A percentile compares a stretch with the other conserved stretches of the same genome.
Conservation (phyloP, 768 basidiomycete species). For the Mrakia blollopis region DNA sequence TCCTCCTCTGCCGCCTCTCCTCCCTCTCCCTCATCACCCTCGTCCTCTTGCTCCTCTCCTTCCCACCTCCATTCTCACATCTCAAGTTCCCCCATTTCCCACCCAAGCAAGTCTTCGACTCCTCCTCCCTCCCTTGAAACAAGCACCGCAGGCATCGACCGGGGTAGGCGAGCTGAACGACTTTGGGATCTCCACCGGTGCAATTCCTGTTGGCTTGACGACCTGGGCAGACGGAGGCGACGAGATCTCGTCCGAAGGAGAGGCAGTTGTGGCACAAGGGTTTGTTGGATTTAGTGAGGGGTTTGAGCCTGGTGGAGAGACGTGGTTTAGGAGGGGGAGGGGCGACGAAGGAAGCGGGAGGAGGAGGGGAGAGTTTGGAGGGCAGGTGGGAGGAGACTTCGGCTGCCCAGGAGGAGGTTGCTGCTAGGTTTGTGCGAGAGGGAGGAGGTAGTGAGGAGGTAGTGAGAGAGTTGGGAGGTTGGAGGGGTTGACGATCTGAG, state of each 20-base stretch:
- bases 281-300: no score
- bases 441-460: neutral
- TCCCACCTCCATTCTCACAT: neutral
- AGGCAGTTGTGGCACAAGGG: conserved; percentile 8
- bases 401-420: conserved; percentile 13
- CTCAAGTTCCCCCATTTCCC: neutral
- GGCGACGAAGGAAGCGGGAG: neutral
- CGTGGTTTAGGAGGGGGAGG: neutral
- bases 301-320: neutral
- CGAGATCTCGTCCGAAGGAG: conserved; percentile 8
- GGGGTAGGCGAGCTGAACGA: conserved; percentile 8
- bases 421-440: neutral
- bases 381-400: conserved; percentile 1
- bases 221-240: conserved; percentile 15
- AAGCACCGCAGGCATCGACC: neutral
- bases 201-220: neutral
- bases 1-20: neutral
- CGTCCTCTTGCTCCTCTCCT: neutral
- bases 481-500: no score
- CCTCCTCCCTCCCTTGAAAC: conserved; percentile 5
- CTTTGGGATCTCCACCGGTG: neutral
- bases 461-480: neutral
- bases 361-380: neutral
- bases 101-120: neutral
- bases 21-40: neutral